Conservation (phyloP, 805 yeast species). For the Pichia occidentalis region DNA sequence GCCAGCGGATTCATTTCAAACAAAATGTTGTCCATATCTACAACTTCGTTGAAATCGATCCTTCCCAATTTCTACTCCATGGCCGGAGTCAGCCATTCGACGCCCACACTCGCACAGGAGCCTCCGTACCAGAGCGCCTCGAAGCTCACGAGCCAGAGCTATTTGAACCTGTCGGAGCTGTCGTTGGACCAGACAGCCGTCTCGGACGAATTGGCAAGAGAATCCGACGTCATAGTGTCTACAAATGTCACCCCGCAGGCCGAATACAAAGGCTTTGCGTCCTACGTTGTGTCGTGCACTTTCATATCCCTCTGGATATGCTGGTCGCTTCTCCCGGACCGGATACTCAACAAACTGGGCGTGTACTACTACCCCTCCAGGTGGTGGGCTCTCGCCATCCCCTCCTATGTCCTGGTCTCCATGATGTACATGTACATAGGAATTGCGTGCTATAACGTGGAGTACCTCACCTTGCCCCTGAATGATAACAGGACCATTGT, state of each 20-base stretch:
- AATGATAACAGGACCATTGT: constrained; percentile 57
- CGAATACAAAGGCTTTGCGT: constrained; percentile 85
- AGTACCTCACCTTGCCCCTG: constrained; percentile 55
- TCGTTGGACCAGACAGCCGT: constrained; percentile 16
- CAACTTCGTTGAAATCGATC: constrained; percentile 28
- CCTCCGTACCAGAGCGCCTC: too few relatives aligned
- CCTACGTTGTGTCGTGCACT: constrained; percentile 60
- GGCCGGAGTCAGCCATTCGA: constrained; percentile 21
- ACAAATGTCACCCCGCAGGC: constrained; percentile 49
- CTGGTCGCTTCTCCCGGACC: constrained; percentile 74
- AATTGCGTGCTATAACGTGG: constrained; percentile 68
- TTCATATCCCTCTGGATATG: constrained; percentile 49
- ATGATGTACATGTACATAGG: constrained; percentile 72
- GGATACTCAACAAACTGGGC: constrained; percentile 43
- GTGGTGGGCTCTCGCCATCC: constrained; percentile 85
- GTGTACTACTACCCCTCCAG: constrained; percentile 80
- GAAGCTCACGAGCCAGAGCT: too few relatives aligned
- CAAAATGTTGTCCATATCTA: constrained; percentile 27
- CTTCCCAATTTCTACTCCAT: constrained; percentile 26
- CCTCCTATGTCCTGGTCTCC: constrained; percentile 59
- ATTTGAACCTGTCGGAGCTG: background rate
- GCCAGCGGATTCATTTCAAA: constrained; percentile 18
- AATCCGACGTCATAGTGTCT: constrained; percentile 59
- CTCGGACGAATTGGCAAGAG: constrained; percentile 54
- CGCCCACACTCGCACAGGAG: too few relatives aligned